Evolutionary conservation across 345 rosid genomes (phyloP).

Genomic region (Mercurialis annua): DNA sequence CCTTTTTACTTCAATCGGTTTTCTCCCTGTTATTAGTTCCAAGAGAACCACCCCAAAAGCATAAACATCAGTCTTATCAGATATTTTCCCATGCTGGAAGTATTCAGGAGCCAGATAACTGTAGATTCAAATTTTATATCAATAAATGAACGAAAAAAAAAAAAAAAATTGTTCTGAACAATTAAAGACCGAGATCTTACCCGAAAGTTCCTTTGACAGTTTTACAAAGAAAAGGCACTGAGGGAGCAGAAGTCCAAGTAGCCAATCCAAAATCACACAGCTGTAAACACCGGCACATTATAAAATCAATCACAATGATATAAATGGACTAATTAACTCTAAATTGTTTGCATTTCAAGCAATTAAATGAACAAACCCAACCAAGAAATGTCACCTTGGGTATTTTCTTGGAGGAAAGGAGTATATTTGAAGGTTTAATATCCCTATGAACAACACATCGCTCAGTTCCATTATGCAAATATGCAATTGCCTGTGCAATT

Average conservation of each 20-base stretch:
- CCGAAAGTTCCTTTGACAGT: slow-evolving; percentile 99
- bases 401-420: slow-evolving; percentile 76
- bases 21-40: slow-evolving; percentile 81
- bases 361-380: neutral
- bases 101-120: slow-evolving; percentile 96
- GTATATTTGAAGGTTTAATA: slow-evolving; percentile 90
- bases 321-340: neutral
- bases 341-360: neutral
- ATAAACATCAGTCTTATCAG: slow-evolving; percentile 89
- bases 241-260: slow-evolving; percentile 92
- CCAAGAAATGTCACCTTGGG: slow-evolving; percentile 51
- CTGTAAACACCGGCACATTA: slow-evolving; percentile 34
- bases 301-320: slow-evolving; percentile 1
- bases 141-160: slow-evolving; percentile 6
- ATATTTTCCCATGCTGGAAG: slow-evolving; percentile 95
- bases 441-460: slow-evolving; percentile 95
- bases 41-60: slow-evolving; percentile 91
- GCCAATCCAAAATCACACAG: slow-evolving; percentile 95
- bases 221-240: slow-evolving; percentile 85
- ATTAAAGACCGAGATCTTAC: slow-evolving; percentile 35
- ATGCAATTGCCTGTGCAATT: slow-evolving; percentile 71
- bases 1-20: slow-evolving; percentile 81
- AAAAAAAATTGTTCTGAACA: neutral
- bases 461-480: slow-evolving; percentile 78
- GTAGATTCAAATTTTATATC: slow-evolving; percentile 15